Base-by-base conservation (phyloP, 2,329 filamentous ascomycete species). In the Aspergillus ruber region DNA sequence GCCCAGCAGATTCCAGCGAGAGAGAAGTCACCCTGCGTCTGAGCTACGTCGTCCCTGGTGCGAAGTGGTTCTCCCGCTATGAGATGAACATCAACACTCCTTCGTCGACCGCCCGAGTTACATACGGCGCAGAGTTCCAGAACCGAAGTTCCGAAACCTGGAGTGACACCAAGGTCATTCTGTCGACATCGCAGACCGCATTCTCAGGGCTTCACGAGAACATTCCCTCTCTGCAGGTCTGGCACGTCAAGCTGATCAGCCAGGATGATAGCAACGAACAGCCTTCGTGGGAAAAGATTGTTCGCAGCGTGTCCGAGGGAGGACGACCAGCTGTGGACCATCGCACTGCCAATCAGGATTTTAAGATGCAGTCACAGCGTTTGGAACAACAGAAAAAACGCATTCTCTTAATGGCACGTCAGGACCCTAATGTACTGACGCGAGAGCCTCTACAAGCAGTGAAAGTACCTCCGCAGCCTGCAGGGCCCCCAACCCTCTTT, bases 131-230 rank as follows among this genome's bases (percentile, higher is more conserved):
- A 1, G 75, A 78, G 53, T 75, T 85, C 45, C 76, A 73, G 48
- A 86, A 86, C 64, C 69, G 69, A 44, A 84, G 81, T 0, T 81
- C 78, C 0, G 83, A 86, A 66, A 79, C 76, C 0, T 86, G 83
- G 83, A 70, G 69, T 25, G 76, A 79, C 63, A 78, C 79, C 61
- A 79, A 76, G 51, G 66, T 86, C 33, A 75, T 74, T 0, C 74
- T 86, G 4, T 85, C 82, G 2, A 85, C 81, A 0, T 84, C 81
- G 0, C 79, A 84, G 56, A 77, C 81, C 3, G 74, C 74, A 4
- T 82, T 80, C 45, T 73, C 77, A 1, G 76, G 76, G 1, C 66
- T 84, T 2, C 72, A 77, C 20, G 78, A 84, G 49, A 64, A 65
- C 10, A 75, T 81, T 1, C 82, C 82, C 0, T 66, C 62, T 3